phyloP scores from a whole-genome alignment of 2,329 filamentous ascomycete species.

The Teratosphaeria zuluensis region DNA sequence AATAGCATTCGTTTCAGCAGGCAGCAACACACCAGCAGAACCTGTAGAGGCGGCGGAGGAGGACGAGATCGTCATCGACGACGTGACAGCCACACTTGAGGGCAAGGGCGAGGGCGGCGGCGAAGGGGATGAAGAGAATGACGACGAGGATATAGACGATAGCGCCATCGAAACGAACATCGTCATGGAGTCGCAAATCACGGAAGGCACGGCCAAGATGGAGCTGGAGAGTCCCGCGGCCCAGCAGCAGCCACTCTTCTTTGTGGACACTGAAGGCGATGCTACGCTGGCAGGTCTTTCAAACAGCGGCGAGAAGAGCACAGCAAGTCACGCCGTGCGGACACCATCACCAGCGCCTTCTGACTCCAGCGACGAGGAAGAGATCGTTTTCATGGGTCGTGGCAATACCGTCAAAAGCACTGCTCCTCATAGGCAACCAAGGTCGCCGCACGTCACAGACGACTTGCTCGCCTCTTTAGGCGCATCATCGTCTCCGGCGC shows the following conservation, averaged over 20 bases:
- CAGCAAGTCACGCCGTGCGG: conserved; percentile 16
- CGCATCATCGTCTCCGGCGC: neutral
- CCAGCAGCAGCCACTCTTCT: conserved; percentile 14
- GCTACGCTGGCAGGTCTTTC: conserved; percentile 10
- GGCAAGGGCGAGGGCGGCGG: conserved; percentile 14
- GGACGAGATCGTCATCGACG: conserved; percentile 13
- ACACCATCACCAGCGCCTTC: conserved; percentile 35
- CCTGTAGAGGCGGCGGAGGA: conserved; percentile 24
- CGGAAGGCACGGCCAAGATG: conserved; percentile 23
- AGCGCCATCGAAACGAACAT: conserved; percentile 19
- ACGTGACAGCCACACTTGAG: conserved; percentile 9
- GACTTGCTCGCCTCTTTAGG: conserved; percentile 14
- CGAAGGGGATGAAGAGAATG: conserved; percentile 10
- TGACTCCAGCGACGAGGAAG: conserved; percentile 58
- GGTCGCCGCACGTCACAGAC: conserved; percentile 13
- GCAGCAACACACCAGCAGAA: conserved; percentile 31
- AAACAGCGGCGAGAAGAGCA: conserved; percentile 8
- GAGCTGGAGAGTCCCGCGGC: conserved; percentile 14
- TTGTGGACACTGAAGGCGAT: conserved; percentile 26
- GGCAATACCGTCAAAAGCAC: conserved; percentile 2
- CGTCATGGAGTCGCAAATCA: conserved; percentile 20
- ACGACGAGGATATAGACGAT: conserved; percentile 15
- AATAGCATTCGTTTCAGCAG: conserved; percentile 53
- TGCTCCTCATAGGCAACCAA: neutral
- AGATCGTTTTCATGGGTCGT: conserved; percentile 58